A percentile compares a stretch with the other conserved stretches of the same genome.
Conservation (phyloP, 2,329 filamentous ascomycete genomes). For the Elsinoe australis region DNA sequence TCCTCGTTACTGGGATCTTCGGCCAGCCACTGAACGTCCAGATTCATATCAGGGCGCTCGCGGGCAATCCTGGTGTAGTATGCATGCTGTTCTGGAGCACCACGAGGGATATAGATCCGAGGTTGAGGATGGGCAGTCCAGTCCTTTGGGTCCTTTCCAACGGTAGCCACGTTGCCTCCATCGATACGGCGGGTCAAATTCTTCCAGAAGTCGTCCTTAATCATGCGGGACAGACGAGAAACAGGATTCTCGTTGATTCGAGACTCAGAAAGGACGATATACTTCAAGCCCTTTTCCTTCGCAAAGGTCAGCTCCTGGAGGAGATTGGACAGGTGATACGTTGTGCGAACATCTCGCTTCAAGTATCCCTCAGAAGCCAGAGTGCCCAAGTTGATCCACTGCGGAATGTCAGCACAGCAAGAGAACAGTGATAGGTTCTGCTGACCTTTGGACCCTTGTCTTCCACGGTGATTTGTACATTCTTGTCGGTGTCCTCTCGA, state of each 20-base stretch:
- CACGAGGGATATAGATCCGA: slow-evolving; percentile 80
- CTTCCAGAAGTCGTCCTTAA: slow-evolving; percentile 87
- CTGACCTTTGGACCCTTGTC: slow-evolving; percentile 82
- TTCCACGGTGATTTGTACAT: slow-evolving; percentile 97
- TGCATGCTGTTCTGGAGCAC: slow-evolving; percentile 77
- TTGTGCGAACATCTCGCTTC: slow-evolving; percentile 84
- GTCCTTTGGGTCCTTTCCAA: slow-evolving; percentile 86
- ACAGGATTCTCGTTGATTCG: slow-evolving; percentile 94
- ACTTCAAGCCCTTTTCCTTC: slow-evolving; percentile 79
- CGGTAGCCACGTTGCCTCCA: slow-evolving; percentile 74
- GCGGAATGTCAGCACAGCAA: slow-evolving; percentile 26
- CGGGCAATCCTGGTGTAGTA: slow-evolving; percentile 79
- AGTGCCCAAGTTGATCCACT: slow-evolving; percentile 77
- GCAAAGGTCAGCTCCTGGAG: slow-evolving; percentile 90
- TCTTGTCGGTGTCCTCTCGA: slow-evolving; percentile 86
- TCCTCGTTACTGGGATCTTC: slow-evolving; percentile 56
- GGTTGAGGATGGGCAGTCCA: slow-evolving; percentile 86
- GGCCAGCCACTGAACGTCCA: slow-evolving; percentile 77
- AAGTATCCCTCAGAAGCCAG: slow-evolving; percentile 79
- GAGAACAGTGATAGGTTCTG: neutral
- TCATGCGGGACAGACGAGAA: slow-evolving; percentile 74
- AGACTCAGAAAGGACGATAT: slow-evolving; percentile 84
- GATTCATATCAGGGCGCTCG: slow-evolving; percentile 70
- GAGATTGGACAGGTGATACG: slow-evolving; percentile 94
- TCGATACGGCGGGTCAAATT: slow-evolving; percentile 85